Evolutionary conservation across 2,329 filamentous ascomycete genomes (phyloP).

Genomic region (Aureobasidium sp.): DNA sequence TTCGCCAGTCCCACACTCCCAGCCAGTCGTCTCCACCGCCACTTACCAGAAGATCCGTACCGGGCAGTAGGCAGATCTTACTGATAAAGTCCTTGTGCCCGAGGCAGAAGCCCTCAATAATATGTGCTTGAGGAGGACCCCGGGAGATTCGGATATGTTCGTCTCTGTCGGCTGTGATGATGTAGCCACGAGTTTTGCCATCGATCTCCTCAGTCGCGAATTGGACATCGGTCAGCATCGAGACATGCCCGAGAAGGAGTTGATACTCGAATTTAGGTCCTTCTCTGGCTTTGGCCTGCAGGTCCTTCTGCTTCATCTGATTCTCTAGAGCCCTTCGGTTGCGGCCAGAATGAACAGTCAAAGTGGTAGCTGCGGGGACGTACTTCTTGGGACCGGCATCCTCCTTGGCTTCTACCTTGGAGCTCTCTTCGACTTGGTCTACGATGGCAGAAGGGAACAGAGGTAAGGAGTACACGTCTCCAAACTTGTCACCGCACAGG

Average conservation of each 20-base stretch:
- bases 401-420: conserved; percentile 20
- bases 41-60: conserved; percentile 63
- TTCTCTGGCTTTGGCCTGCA: conserved; percentile 39
- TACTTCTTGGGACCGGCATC: conserved; percentile 31
- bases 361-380: conserved; percentile 47
- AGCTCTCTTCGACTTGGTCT: conserved; percentile 20
- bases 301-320: conserved; percentile 43
- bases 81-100: conserved; percentile 82
- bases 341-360: conserved; percentile 57
- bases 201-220: conserved; percentile 46
- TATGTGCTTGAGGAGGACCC: conserved; percentile 71
- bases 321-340: conserved; percentile 52
- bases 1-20: conserved; percentile 75
- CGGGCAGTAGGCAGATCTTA: conserved; percentile 59
- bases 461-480: conserved; percentile 87
- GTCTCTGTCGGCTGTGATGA: conserved; percentile 63
- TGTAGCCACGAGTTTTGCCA: conserved; percentile 46
- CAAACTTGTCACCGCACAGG: conserved; percentile 87
- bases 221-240: conserved; percentile 75
- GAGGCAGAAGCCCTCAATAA: conserved; percentile 85
- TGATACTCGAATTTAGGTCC: conserved; percentile 60
- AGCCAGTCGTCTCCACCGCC: conserved; percentile 79
- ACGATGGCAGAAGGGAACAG: conserved; percentile 45
- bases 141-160: conserved; percentile 86
- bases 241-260: conserved; percentile 85